These are phyloP conservation scores for Saturnispora besseyi DNA, from an alignment of 805 yeast species.

Conservation along the genomic window DNA sequence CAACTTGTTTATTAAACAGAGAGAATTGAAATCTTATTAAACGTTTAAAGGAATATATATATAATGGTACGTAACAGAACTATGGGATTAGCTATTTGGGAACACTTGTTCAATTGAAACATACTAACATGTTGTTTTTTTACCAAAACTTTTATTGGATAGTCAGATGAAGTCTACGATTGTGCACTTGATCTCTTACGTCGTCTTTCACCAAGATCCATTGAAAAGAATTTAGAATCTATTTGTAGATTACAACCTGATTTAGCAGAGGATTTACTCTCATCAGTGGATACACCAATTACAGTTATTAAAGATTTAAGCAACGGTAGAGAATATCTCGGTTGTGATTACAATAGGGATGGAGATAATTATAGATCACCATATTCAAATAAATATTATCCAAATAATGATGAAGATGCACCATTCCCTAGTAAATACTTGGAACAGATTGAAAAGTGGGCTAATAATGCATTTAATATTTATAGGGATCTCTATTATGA, in stretches of 20 bases:
- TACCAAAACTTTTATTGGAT: no score
- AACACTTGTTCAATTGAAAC: background rate
- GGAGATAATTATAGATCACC: conserved; percentile 91
- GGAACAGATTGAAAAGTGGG: conserved; percentile 66
- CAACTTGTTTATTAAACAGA: background rate
- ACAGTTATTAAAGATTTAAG: conserved; percentile 39
- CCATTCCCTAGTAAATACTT: conserved; percentile 63
- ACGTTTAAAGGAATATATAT: background rate
- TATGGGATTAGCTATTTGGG: background rate
- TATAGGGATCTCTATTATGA: conserved; percentile 92
- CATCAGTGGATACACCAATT: conserved; percentile 84
- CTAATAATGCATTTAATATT: conserved; percentile 86
- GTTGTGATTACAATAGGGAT: conserved; percentile 93
- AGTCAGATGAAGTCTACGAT: conserved; percentile 43
- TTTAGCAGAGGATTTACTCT: conserved; percentile 76
- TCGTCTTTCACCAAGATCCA: conserved; percentile 60
- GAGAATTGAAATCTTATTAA: background rate
- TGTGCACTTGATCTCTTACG: conserved; percentile 73
- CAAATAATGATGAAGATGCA: conserved; percentile 52
- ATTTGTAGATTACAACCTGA: conserved; percentile 51
- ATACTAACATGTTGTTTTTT: conserved; percentile 2
- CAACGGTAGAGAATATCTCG: conserved; percentile 59
- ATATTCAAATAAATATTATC: conserved; percentile 71
- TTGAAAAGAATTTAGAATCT: conserved; percentile 35
- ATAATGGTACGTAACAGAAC: conserved; percentile 5